Base-by-base conservation (phyloP, 2,329 filamentous ascomycete genomes). In the Chrysosporium queenslandicum region DNA sequence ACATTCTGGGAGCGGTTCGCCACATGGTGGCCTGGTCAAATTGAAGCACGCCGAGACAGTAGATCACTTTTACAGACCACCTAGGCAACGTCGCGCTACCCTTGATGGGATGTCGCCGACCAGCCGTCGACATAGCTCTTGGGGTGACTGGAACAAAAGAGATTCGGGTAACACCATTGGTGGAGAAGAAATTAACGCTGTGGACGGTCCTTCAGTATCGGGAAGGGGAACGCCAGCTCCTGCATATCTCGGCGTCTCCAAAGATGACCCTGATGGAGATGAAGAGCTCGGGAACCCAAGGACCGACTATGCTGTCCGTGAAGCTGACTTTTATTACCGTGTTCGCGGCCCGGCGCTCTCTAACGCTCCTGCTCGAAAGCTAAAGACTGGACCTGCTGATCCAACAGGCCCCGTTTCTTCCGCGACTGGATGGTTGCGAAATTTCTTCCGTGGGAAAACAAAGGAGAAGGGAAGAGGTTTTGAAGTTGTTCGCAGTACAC, bases 391-490 rank as follows among this genome's bases (percentile, higher is more conserved):
- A 0, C 92, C 92, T 2, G 89, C 90, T 7, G 91, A 98, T 71
- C 92, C 92, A 0, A 95, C 90, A 34, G 87, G 90, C 0, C 88
- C 90, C 0, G 86, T 95, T 18, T 86, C 88, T 1, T 91, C 87
- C 6, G 91, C 92, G 0, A 85, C 86, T 0, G 87, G 88, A 3
- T 98, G 91, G 89, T 81, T 97, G 67, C 84, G 87, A 60, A 79
- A 77, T 49, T 65, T 95, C 4, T 79, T 95, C 54, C 83, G 83
- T 11, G 86, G 85, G 14, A 94, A 94, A 71, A 88, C 83, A 5
- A 96, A 95, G 64, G 91, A 96, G 59, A 94, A 94, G 68, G 84
- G 85, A 58, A 97, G 97, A 68, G 92, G 92, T 0, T 98, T 98
- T 60, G 92, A 97, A 66, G 92, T 98, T 4, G 91, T 98, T 14